These are phyloP conservation scores for Galerina marginata DNA, from an alignment of 768 basidiomycete species.

Conservation along the genomic window DNA sequence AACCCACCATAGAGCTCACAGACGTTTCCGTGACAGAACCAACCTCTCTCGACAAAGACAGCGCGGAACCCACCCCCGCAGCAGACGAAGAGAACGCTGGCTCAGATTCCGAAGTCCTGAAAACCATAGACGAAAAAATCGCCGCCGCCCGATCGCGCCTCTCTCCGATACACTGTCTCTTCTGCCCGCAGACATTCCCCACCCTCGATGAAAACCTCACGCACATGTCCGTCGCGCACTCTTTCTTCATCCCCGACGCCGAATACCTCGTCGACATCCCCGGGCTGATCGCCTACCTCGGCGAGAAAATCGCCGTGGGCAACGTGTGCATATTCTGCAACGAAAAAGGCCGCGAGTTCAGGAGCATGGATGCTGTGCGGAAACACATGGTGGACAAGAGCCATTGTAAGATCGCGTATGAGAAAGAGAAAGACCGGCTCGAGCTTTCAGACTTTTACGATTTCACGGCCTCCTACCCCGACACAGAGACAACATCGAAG, in stretches of 20 bases:
- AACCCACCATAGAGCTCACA: not conserved
- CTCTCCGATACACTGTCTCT: conserved; percentile 77
- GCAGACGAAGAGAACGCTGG: conserved; percentile 20
- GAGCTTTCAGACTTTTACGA: conserved; percentile 95
- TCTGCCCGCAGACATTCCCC: conserved; percentile 65
- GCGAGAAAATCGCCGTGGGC: conserved; percentile 91
- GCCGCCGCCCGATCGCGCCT: conserved; percentile 71
- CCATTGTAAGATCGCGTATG: conserved; percentile 96
- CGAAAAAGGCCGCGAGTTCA: conserved; percentile 80
- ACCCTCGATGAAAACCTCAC: conserved; percentile 70
- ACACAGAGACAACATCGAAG: conserved; percentile 36
- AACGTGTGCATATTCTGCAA: conserved; percentile 95
- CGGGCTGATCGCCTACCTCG: conserved; percentile 85
- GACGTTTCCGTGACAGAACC: not conserved
- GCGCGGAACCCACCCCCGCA: not conserved
- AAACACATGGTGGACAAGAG: conserved; percentile 97
- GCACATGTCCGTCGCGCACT: conserved; percentile 89
- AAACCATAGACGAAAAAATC: conserved; percentile 76
- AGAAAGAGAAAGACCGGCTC: conserved; percentile 76
- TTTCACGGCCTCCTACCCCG: conserved; percentile 82
- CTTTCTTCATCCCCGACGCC: conserved; percentile 95
- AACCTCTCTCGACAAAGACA: not conserved
- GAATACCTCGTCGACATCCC: conserved; percentile 86
- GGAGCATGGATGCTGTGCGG: conserved; percentile 83
- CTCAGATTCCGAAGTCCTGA: conserved; percentile 50